Conservation (phyloP, 169 alveolate genomes). For the Miamiensis avidus region DNA sequence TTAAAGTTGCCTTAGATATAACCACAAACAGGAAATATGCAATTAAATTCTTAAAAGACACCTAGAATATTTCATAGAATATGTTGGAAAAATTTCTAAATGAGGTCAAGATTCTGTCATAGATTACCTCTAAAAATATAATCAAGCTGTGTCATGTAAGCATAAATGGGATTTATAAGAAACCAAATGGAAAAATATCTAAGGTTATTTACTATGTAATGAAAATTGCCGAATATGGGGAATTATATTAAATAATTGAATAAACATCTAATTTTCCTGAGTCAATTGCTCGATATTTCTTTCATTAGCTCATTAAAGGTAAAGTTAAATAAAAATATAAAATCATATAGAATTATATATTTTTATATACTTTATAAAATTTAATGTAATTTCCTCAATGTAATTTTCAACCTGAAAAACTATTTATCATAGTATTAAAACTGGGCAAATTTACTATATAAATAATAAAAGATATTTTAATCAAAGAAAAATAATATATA, state of each 20-base stretch:
- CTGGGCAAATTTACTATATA: too few relatives aligned
- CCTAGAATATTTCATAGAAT: conserved; percentile 25
- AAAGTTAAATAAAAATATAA: too few relatives aligned
- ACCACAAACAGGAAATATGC: conserved; percentile 52
- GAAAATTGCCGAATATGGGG: conserved; percentile 69
- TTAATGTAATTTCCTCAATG: too few relatives aligned
- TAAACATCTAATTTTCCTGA: conserved; percentile 53
- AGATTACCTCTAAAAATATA: conserved; percentile 29
- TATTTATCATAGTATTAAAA: too few relatives aligned
- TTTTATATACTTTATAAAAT: too few relatives aligned
- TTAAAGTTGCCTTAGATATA: conserved; percentile 53
- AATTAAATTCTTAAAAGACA: conserved; percentile 51
- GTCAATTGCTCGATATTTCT: conserved; percentile 47
- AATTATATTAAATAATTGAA: conserved; percentile 55
- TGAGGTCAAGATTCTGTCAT: conserved; percentile 28
- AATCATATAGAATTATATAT: too few relatives aligned
- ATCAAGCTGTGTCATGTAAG: conserved; percentile 16
- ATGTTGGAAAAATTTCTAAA: conserved; percentile 31
- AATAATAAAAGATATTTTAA: too few relatives aligned
- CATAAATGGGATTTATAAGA: conserved; percentile 24
- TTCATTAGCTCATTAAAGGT: conserved; percentile 40
- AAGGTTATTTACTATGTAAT: conserved; percentile 37
- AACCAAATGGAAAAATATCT: conserved; percentile 32
- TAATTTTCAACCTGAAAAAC: too few relatives aligned
- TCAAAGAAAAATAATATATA: too few relatives aligned